phyloP scores from a whole-genome alignment of 106 monocot genomes.

The Acanthochlamys bracteata region DNA sequence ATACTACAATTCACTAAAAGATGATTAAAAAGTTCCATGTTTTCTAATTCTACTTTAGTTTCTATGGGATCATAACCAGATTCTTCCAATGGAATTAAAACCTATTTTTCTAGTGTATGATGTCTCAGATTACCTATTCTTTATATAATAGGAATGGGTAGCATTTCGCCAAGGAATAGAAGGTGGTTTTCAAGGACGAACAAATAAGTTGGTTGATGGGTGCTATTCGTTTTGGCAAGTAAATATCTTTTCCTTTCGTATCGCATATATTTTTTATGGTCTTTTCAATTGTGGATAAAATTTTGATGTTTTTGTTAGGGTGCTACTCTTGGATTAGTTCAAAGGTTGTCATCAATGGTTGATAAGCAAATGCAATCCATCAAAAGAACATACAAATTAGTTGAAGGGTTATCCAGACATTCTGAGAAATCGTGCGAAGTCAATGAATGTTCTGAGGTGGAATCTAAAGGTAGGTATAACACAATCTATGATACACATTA shows the following conservation, averaged over 20 bases:
- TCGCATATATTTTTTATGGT: not conserved
- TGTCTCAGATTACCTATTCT: too few species aligned
- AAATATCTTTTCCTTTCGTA: conserved; percentile 25
- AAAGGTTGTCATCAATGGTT: conserved; percentile 49
- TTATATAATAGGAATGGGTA: conserved; percentile 70
- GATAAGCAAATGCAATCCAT: conserved; percentile 31
- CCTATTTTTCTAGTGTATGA: too few species aligned
- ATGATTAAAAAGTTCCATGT: too few species aligned
- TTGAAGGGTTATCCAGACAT: conserved; percentile 1
- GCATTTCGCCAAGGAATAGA: conserved; percentile 91
- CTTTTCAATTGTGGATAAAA: not conserved
- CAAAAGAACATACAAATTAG: conserved; percentile 10
- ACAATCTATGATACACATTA: too few species aligned
- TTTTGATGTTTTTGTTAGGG: conserved; percentile 38
- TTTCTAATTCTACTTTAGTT: too few species aligned
- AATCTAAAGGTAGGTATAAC: conserved; percentile 20
- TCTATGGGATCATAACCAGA: too few species aligned
- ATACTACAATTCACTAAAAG: too few species aligned
- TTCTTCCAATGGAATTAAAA: too few species aligned
- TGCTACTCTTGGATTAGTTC: conserved; percentile 56
- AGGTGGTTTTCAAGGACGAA: conserved; percentile 93
- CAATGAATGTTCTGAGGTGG: not conserved
- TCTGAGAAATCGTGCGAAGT: conserved; percentile 5
- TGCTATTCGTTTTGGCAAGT: conserved; percentile 99
- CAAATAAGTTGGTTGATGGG: conserved; percentile 97